Evolutionary conservation across 2,329 filamentous ascomycete genomes (phyloP).

Genomic region (Exophiala sp.): DNA sequence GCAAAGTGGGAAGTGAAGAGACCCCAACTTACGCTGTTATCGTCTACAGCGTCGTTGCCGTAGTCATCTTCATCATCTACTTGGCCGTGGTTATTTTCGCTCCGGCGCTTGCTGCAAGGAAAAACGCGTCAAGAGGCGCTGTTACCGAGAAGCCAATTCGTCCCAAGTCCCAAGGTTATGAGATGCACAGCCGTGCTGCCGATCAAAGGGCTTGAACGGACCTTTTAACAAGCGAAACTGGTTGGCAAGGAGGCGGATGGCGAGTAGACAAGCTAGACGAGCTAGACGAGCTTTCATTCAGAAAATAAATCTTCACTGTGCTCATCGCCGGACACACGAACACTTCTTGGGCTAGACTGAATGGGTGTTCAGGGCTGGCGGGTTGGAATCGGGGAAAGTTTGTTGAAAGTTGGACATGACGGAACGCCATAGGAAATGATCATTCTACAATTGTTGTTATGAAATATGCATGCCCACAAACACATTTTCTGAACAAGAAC

Average conservation of each 20-base stretch:
- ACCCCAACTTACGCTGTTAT: slow-evolving; percentile 37
- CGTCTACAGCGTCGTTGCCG: slow-evolving; percentile 51
- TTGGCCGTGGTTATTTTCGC: slow-evolving; percentile 29
- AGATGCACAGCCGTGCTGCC: slow-evolving; percentile 16
- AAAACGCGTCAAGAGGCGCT: background rate
- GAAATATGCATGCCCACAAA: no score
- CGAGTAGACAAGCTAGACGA: background rate
- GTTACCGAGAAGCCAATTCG: slow-evolving; percentile 21
- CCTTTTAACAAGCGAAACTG: background rate
- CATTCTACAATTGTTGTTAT: no score
- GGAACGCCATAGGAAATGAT: no score
- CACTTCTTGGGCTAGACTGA: background rate
- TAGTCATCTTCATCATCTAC: slow-evolving; percentile 45
- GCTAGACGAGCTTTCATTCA: background rate
- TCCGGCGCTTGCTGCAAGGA: background rate
- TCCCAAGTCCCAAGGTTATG: slow-evolving; percentile 17
- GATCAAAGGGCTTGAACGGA: background rate
- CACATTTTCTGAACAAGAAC: no score
- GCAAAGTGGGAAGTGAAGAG: slow-evolving; percentile 35
- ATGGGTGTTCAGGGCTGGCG: no score
- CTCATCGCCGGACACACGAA: background rate
- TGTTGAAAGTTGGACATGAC: no score
- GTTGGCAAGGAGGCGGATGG: background rate
- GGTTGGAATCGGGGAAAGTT: no score
- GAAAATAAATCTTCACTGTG: background rate